Base-by-base conservation (phyloP, 805 yeast genomes). In the Lipomyces sp. region DNA sequence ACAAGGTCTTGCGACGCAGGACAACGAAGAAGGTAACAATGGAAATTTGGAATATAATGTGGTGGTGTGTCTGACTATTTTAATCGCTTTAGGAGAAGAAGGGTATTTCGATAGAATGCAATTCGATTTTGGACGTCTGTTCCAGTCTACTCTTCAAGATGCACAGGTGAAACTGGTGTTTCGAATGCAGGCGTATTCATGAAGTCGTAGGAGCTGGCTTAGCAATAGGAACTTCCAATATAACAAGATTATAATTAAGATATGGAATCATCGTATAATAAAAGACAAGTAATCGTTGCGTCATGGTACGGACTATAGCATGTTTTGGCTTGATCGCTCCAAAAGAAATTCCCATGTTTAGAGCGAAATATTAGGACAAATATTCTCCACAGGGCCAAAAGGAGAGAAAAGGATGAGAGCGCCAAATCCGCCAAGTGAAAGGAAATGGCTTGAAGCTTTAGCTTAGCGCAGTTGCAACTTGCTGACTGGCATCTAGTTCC, bases 131-230 rank as follows among this genome's bases (percentile, higher is more conserved):
- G 86, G 82, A 8, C 74, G 73, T 39, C 68, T 88, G 3, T 82
- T 86, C 55, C 79, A 78, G 48, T 90, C 95, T 0, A 77, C 88
- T 10, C 66, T 84, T 23, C 80, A 82, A 49, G 95, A 85, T 61
- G 79, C 83, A 0, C 98, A 91, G 67, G 76, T 86, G 1, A 73
- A 96, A 53, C 72, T 91, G 35, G 83, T 88, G 1, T 86, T 90
- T 66, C 74, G 91, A 59, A 83, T 85, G 11, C 93, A 87, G 64
- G 75, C 78, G 7, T 83, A 77, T 57, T 33, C 55, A 3, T 53
- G 51, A 68, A 63, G 52, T 13, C 31, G 29, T 16, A 29, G 19
- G 26, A 14, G 16, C 18, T 6, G 38, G 22, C 19, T 34, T 19
- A 13, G 11, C 6, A 7, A 16, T 34, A 8, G 13, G 22, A 34